Evolutionary conservation across 352 stramenopile genomes (phyloP).

Genomic region (Ochromonadaceae sp.): DNA sequence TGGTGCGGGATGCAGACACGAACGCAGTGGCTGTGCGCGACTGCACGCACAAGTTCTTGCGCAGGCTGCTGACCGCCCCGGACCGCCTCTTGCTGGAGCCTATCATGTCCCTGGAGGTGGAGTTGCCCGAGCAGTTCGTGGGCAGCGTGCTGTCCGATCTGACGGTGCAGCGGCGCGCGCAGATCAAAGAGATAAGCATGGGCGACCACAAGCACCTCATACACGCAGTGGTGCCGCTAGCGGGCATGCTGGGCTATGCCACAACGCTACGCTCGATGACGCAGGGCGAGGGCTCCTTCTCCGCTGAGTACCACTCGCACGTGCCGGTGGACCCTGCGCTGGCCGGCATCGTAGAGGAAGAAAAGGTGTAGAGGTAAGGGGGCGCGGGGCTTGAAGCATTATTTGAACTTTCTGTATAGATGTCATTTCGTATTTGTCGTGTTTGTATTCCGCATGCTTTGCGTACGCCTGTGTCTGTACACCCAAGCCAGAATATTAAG

Average conservation of each 20-base stretch:
- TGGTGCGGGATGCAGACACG: slow-evolving; percentile 47
- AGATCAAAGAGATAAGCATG: slow-evolving; percentile 57
- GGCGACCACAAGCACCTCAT: slow-evolving; percentile 26
- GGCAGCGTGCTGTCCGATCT: slow-evolving; percentile 54
- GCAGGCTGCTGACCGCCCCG: slow-evolving; percentile 20
- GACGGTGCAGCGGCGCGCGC: slow-evolving; percentile 53
- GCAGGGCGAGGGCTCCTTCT: slow-evolving; percentile 24
- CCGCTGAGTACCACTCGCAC: slow-evolving; percentile 19
- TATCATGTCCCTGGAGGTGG: slow-evolving; percentile 60
- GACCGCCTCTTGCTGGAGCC: slow-evolving; percentile 52
- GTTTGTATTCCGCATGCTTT: no score
- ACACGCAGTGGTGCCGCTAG: slow-evolving; percentile 43
- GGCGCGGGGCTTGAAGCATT: no score
- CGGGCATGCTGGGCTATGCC: slow-evolving; percentile 71
- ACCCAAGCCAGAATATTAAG: no score
- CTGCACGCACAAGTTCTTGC: background rate
- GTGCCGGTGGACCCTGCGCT: slow-evolving; percentile 16
- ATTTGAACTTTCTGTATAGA: no score
- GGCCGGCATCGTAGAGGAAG: no score
- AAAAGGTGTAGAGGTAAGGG: no score
- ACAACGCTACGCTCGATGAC: slow-evolving; percentile 29
- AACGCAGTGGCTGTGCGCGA: slow-evolving; percentile 41
- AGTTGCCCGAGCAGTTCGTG: slow-evolving; percentile 67
- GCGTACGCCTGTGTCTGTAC: no score
- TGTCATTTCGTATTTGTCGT: no score